A percentile compares a stretch with the other conserved stretches of the same genome.
Conservation (phyloP, 768 basidiomycete species). For the Amyloporia xantha region DNA sequence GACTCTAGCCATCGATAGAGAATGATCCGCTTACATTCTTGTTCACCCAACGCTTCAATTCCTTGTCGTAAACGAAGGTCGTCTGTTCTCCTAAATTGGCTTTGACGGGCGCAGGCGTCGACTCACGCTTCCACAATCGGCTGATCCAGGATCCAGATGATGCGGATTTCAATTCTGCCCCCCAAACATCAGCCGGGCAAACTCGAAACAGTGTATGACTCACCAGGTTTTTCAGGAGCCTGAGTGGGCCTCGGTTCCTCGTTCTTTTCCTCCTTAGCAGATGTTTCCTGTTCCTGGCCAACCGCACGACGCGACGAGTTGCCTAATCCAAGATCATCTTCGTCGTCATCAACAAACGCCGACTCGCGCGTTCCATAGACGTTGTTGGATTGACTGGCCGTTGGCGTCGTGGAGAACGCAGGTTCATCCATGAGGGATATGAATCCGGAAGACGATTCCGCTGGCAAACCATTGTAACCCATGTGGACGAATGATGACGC, state of each 20-base stretch:
- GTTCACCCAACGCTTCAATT: constrained; percentile 95
- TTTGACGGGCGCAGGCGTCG: constrained; percentile 64
- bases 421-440: constrained; percentile 76
- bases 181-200: no score
- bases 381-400: constrained; percentile 11
- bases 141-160: constrained; percentile 69
- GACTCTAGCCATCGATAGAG: not conserved
- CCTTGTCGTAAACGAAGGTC: constrained; percentile 89
- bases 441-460: constrained; percentile 43
- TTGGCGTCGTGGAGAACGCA: constrained; percentile 34
- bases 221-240: constrained; percentile 28
- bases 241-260: constrained; percentile 12
- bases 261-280: constrained; percentile 14
- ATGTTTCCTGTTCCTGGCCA: constrained; percentile 17
- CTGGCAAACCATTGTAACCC: constrained; percentile 30
- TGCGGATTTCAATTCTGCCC: constrained; percentile 22
- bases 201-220: no score
- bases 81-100: constrained; percentile 92
- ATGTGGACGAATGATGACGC: constrained; percentile 57
- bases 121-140: constrained; percentile 71
- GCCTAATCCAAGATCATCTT: constrained; percentile 88
- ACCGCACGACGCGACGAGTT: constrained; percentile 46
- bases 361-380: constrained; percentile 11
- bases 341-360: constrained; percentile 49
- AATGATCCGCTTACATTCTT: constrained; percentile 55